Conservation (phyloP, 179 eudicot species). For the Beta macrorhiza region DNA sequence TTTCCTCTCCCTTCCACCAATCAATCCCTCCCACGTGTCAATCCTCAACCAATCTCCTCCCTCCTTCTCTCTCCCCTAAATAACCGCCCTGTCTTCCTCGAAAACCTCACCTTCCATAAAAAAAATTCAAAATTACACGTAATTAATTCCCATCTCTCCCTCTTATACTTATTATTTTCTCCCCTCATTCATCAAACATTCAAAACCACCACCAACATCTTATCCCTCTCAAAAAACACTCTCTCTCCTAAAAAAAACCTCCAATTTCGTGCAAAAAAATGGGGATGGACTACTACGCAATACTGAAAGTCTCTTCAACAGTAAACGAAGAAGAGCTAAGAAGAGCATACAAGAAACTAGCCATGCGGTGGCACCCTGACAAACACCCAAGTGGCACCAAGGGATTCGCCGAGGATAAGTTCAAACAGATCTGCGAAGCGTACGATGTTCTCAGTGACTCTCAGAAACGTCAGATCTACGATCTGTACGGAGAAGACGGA, state of each 20-base stretch:
- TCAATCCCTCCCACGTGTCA: conserved; percentile 24
- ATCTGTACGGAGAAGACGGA: conserved; percentile 66
- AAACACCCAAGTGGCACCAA: conserved; percentile 52
- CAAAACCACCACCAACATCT: no score
- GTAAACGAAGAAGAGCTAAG: conserved; percentile 68
- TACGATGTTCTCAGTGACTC: conserved; percentile 77
- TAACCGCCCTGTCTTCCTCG: conserved; percentile 21
- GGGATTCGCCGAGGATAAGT: conserved; percentile 63
- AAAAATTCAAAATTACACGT: neutral
- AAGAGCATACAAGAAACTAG: conserved; percentile 68
- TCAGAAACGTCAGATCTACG: conserved; percentile 75
- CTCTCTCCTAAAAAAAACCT: no score
- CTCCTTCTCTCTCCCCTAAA: conserved; percentile 29
- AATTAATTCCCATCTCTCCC: neutral
- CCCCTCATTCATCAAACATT: neutral
- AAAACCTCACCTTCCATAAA: neutral
- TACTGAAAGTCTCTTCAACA: conserved; percentile 46
- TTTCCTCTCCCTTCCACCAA: conserved; percentile 10
- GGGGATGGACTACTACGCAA: conserved; percentile 81
- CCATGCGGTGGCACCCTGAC: conserved; percentile 96
- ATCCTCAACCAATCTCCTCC: conserved; percentile 17
- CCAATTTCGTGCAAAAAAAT: conserved; percentile 17
- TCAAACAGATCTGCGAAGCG: conserved; percentile 89
- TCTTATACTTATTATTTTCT: no score
- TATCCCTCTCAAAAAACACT: no score